Conservation (phyloP, 805 yeast genomes). For the Torulaspora franciscae region DNA sequence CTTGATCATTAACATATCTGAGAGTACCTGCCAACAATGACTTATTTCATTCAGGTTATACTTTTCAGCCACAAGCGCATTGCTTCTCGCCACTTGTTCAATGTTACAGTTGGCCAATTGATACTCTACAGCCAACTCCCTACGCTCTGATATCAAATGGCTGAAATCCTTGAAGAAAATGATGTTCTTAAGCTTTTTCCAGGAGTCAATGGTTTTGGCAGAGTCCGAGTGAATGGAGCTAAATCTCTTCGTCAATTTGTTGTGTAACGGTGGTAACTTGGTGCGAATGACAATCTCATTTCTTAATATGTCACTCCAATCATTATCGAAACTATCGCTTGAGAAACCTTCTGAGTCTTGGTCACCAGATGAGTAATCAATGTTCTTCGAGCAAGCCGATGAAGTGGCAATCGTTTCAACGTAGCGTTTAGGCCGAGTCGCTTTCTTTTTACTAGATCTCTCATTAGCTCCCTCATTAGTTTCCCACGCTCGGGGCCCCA, state of each 20-base stretch:
- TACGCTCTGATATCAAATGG: slow-evolving; percentile 68
- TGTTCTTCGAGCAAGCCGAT: slow-evolving; percentile 10
- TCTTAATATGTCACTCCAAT: slow-evolving; percentile 61
- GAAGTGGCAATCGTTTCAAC: slow-evolving; percentile 27
- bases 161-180: slow-evolving; percentile 62
- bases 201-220: slow-evolving; percentile 26
- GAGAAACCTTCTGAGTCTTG: slow-evolving; percentile 31
- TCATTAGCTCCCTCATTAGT: slow-evolving; percentile 2
- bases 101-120: slow-evolving; percentile 52
- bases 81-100: slow-evolving; percentile 59
- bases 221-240: slow-evolving; percentile 27
- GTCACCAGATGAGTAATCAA: slow-evolving; percentile 27
- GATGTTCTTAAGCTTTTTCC: slow-evolving; percentile 43
- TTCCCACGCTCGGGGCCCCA: slow-evolving; percentile 2
- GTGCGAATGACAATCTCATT: slow-evolving; percentile 49
- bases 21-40: slow-evolving; percentile 67
- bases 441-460: slow-evolving; percentile 15
- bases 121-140: slow-evolving; percentile 64
- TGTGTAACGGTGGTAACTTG: slow-evolving; percentile 46
- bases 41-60: slow-evolving; percentile 59
- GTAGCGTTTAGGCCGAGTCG: slow-evolving; percentile 33
- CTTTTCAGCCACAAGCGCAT: slow-evolving; percentile 63
- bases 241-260: slow-evolving; percentile 25
- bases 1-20: slow-evolving; percentile 34
- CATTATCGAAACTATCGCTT: slow-evolving; percentile 60